phyloP scores from a whole-genome alignment of 139 green algal species.

The Pleodorina starrii region DNA sequence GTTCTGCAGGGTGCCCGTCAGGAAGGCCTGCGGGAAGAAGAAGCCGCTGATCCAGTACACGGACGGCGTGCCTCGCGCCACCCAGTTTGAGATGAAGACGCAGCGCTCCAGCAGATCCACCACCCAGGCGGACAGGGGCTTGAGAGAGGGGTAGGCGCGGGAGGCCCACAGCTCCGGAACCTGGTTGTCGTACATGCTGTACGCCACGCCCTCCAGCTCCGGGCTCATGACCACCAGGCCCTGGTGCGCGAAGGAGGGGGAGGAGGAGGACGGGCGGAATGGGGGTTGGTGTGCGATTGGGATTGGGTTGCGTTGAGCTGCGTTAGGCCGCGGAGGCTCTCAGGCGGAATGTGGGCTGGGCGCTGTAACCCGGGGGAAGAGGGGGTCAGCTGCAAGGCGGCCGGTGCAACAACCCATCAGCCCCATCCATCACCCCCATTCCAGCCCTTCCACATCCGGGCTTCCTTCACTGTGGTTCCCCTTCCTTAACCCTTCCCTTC shows the following conservation, averaged over 20 bases:
- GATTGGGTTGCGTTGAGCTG: too few species aligned
- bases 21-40: conserved; percentile 93
- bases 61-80: conserved; percentile 68
- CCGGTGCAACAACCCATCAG: too few species aligned
- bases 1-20: conserved; percentile 92
- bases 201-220: conserved; percentile 82
- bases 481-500: too few species aligned
- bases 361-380: too few species aligned
- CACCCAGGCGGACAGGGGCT: conserved; percentile 87
- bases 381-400: too few species aligned
- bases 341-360: too few species aligned
- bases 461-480: too few species aligned
- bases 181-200: conserved; percentile 88
- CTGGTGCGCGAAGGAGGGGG: neutral
- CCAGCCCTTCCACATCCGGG: too few species aligned
- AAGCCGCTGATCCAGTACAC: conserved; percentile 92
- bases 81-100: conserved; percentile 82
- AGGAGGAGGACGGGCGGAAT: neutral
- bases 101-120: conserved; percentile 83
- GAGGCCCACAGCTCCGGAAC: conserved; percentile 86
- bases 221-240: conserved; percentile 84
- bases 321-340: too few species aligned
- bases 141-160: conserved; percentile 90
- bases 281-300: neutral
- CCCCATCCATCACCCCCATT: too few species aligned